Evolutionary conservation across 768 basidiomycete genomes (phyloP).

Genomic region (Tubosaeta sp.): DNA sequence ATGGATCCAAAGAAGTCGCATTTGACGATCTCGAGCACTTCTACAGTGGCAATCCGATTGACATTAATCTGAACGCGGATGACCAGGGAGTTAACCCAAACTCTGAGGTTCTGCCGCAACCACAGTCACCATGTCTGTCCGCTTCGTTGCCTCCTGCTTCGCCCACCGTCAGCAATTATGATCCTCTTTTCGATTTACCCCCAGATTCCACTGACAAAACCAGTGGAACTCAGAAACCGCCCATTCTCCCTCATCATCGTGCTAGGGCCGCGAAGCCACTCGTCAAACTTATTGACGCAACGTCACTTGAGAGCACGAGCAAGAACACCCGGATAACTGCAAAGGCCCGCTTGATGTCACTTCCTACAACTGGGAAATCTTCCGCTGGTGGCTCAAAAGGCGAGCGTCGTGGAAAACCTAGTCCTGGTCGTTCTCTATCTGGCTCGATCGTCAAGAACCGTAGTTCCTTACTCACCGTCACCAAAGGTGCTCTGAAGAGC

Average conservation of each 20-base stretch:
- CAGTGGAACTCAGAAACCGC: conserved; percentile 3
- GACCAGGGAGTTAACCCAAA: conserved; percentile 8
- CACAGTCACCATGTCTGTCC: background rate
- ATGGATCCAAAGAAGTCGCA: conserved; percentile 7
- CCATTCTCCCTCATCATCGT: conserved; percentile 37
- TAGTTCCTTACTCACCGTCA: conserved; percentile 51
- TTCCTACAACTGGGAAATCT: conserved; percentile 3
- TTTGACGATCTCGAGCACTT: conserved; percentile 32
- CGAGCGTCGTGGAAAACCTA: conserved; percentile 34
- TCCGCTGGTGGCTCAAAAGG: conserved; percentile 11
- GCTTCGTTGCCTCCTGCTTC: conserved; percentile 2
- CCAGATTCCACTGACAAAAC: conserved; percentile 4
- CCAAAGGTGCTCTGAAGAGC: conserved; percentile 49
- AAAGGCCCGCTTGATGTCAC: conserved; percentile 44
- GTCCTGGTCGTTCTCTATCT: conserved; percentile 49
- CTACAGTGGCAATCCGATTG: conserved; percentile 27
- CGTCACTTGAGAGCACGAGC: conserved; percentile 18
- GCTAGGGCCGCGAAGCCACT: conserved; percentile 48
- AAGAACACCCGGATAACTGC: conserved; percentile 42
- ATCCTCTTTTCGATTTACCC: conserved; percentile 31
- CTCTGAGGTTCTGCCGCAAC: background rate
- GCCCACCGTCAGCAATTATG: conserved; percentile 9
- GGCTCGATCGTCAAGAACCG: conserved; percentile 38
- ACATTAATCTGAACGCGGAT: conserved; percentile 25
- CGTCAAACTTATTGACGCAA: conserved; percentile 47